A percentile compares a stretch with the other conserved stretches of the same genome.
phyloP scores from a whole-genome alignment of 805 yeast species.

The Ogataea allantospora region DNA sequence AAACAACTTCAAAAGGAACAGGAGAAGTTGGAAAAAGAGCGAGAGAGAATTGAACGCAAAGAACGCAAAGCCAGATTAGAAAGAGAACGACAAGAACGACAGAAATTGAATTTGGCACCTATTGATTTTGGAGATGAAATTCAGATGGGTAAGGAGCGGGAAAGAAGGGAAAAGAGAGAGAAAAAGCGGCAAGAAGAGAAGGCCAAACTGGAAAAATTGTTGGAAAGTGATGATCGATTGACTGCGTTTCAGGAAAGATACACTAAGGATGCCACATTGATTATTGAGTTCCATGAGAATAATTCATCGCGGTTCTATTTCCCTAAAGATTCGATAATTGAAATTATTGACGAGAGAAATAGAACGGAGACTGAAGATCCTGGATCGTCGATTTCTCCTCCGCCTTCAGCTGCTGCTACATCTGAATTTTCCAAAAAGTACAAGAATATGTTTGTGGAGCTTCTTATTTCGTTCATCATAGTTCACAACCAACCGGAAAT shows the following conservation, averaged over 20 bases:
- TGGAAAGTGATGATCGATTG: conserved; percentile 51
- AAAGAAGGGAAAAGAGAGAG: conserved; percentile 17
- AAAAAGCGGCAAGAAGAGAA: conserved; percentile 22
- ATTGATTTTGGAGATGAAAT: conserved; percentile 18
- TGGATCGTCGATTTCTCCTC: conserved; percentile 10
- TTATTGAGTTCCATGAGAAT: conserved; percentile 83
- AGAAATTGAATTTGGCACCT: conserved; percentile 13
- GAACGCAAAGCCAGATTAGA: conserved; percentile 17
- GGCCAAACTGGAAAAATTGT: conserved; percentile 15
- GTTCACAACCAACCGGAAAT: conserved; percentile 51
- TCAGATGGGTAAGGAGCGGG: conserved; percentile 18
- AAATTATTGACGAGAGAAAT: conserved; percentile 41
- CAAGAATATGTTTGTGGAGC: conserved; percentile 34
- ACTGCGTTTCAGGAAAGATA: conserved; percentile 79
- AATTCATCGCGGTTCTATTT: conserved; percentile 69
- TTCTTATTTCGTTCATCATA: conserved; percentile 48
- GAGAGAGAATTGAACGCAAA: conserved; percentile 22
- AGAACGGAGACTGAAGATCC: conserved; percentile 19
- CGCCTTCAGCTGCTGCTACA: conserved; percentile 11
- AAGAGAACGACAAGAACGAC: conserved; percentile 19
- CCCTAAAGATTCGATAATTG: conserved; percentile 77
- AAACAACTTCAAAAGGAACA: conserved; percentile 26
- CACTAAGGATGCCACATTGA: conserved; percentile 63
- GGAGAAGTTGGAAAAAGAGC: conserved; percentile 21
- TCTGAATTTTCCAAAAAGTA: conserved; percentile 16